A percentile compares a stretch with the other conserved stretches of the same genome.
phyloP scores from a whole-genome alignment of 2,329 filamentous ascomycete species.

The Mycogone perniciosa region DNA sequence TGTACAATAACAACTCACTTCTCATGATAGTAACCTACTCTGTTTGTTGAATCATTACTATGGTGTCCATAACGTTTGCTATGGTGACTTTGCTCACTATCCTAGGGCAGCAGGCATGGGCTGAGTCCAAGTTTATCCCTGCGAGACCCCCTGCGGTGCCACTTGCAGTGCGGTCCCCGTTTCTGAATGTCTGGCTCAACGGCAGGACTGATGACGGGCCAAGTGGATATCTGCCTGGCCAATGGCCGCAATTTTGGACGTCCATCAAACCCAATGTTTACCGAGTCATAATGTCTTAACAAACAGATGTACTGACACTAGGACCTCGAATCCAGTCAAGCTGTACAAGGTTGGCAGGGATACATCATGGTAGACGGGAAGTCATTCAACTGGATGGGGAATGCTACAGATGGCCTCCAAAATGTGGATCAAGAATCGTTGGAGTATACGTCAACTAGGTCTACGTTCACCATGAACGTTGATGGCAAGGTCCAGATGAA shows the following conservation, averaged over 20 bases:
- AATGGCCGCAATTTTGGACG: conserved; percentile 66
- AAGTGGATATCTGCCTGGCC: conserved; percentile 60
- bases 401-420: conserved; percentile 37
- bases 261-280: conserved; percentile 30
- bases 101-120: conserved; percentile 13
- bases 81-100: conserved; percentile 15
- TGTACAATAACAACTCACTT: too few species aligned
- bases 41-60: too few species aligned
- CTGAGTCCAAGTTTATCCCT: conserved; percentile 52
- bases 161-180: conserved; percentile 68
- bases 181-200: conserved; percentile 63
- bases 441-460: conserved; percentile 66
- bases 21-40: too few species aligned
- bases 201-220: conserved; percentile 56
- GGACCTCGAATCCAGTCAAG: conserved; percentile 32
- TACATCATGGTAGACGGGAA: conserved; percentile 61
- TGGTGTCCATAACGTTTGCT: background rate
- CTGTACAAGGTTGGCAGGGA: conserved; percentile 59
- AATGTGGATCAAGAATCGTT: conserved; percentile 55
- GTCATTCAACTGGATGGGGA: conserved; percentile 63
- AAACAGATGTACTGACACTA: background rate
- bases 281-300: background rate
- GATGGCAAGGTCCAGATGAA: conserved; percentile 56
- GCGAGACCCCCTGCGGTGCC: conserved; percentile 62
- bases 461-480: conserved; percentile 62